phyloP scores from a whole-genome alignment of 352 stramenopile genomes.

The Elongisporangium undulatum region DNA sequence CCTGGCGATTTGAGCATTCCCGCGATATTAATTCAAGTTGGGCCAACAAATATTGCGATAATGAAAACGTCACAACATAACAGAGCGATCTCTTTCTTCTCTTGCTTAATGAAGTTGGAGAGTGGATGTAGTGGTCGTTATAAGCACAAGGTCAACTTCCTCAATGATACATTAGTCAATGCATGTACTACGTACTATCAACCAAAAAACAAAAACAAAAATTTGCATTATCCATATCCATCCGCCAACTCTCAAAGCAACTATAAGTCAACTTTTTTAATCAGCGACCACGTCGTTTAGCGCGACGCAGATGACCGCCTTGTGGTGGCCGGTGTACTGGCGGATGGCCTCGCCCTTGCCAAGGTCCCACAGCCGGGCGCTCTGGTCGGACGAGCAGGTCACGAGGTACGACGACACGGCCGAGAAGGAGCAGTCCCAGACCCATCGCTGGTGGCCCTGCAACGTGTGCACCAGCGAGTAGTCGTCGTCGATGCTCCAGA shows the following conservation, averaged over 20 bases:
- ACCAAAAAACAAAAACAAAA: not conserved
- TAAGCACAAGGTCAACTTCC: too few species aligned
- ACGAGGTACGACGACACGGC: slow-evolving; percentile 98
- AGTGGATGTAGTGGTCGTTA: too few species aligned
- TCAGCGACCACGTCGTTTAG: slow-evolving; percentile 82
- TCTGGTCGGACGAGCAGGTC: slow-evolving; percentile 95
- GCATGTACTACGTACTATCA: too few species aligned
- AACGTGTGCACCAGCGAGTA: slow-evolving; percentile 62
- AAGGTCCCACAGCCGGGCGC: slow-evolving; percentile 97
- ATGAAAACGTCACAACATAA: too few species aligned
- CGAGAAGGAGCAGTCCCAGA: slow-evolving; percentile 98
- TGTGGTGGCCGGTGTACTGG: slow-evolving; percentile 89
- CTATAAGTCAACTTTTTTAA: slow-evolving; percentile 8
- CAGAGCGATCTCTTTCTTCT: too few species aligned
- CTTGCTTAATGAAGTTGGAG: too few species aligned
- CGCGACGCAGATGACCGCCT: slow-evolving; percentile 85
- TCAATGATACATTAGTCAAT: too few species aligned
- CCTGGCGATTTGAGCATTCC: too few species aligned
- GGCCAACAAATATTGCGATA: too few species aligned
- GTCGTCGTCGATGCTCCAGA: slow-evolving; percentile 70
- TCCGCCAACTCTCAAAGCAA: not conserved
- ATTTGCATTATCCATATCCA: not conserved
- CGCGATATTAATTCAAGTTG: too few species aligned
- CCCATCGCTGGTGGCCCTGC: slow-evolving; percentile 93
- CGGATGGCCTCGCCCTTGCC: slow-evolving; percentile 82